Evolutionary conservation across 2,329 filamentous ascomycete species (phyloP).

Genomic region (Pseudocercospora fijiensis): DNA sequence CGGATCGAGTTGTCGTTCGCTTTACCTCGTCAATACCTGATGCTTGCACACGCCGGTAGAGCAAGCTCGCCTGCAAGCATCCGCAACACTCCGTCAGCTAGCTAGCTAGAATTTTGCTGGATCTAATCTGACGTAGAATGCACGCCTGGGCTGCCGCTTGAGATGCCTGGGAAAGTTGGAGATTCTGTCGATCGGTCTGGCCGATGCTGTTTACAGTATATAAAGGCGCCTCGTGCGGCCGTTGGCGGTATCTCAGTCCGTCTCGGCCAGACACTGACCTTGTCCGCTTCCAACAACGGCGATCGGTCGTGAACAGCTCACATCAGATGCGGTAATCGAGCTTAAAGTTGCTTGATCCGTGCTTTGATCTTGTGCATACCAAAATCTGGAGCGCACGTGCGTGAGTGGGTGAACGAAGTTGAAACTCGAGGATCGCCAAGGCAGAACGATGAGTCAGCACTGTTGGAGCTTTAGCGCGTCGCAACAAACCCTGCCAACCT

Average conservation of each 20-base stretch:
- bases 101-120: constrained; percentile 4
- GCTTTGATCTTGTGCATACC: background rate
- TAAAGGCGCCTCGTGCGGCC: background rate
- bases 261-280: background rate
- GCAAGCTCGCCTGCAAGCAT: constrained; percentile 20
- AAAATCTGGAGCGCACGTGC: background rate
- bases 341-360: background rate
- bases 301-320: background rate
- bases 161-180: background rate
- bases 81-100: too few relatives aligned
- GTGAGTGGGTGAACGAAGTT: background rate
- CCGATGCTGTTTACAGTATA: background rate
- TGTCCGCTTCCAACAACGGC: background rate
- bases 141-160: constrained; percentile 44
- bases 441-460: background rate
- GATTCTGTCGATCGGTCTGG: background rate
- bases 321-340: background rate
- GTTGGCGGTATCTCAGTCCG: background rate
- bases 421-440: background rate
- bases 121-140: constrained; percentile 16
- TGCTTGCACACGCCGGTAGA: too few relatives aligned
- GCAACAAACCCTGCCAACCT: background rate
- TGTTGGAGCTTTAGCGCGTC: background rate
- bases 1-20: constrained; percentile 7
- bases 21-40: constrained; percentile 4